Conservation (phyloP, 2,329 filamentous ascomycete genomes). For the Monosporascus sp. region DNA sequence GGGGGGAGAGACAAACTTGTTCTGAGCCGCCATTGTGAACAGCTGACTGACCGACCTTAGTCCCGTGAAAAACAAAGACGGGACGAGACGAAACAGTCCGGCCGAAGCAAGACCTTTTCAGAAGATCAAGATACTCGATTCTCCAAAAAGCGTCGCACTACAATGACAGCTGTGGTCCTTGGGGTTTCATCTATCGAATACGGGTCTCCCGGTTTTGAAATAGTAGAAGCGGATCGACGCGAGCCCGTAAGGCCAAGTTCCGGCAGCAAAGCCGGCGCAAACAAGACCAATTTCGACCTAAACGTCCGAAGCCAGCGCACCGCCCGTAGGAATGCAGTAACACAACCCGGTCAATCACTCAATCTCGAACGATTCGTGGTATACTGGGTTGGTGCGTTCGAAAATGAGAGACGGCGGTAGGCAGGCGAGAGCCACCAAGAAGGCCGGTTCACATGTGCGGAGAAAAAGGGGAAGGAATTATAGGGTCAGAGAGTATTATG, state of each 20-base stretch:
- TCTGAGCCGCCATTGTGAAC: constrained; percentile 28
- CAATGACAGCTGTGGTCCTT: not conserved
- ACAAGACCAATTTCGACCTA: not conserved
- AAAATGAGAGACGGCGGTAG: not conserved
- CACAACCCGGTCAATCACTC: not conserved
- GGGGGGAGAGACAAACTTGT: constrained; percentile 22
- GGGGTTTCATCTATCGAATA: not conserved
- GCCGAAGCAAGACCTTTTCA: not conserved
- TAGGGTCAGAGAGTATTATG: not conserved
- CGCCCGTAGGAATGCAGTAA: not conserved
- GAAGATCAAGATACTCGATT: not conserved
- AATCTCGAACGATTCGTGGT: not conserved
- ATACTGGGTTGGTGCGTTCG: not conserved
- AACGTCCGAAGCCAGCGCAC: not conserved
- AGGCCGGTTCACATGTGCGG: not conserved
- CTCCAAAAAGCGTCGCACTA: not conserved
- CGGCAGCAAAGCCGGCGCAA: not conserved
- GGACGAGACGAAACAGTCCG: not conserved
- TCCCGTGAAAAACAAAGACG: not conserved
- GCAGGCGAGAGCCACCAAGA: not conserved
- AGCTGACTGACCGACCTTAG: constrained; percentile 1
- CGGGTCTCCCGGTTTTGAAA: not conserved
- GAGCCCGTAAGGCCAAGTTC: not conserved
- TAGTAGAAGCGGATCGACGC: not conserved
- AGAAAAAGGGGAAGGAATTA: not conserved